Evolutionary conservation across 192 early-diverging fungal species (phyloP), one percentile per base, ranked within the genome.

Genomic region (Backusella mclennaniae): DNA sequence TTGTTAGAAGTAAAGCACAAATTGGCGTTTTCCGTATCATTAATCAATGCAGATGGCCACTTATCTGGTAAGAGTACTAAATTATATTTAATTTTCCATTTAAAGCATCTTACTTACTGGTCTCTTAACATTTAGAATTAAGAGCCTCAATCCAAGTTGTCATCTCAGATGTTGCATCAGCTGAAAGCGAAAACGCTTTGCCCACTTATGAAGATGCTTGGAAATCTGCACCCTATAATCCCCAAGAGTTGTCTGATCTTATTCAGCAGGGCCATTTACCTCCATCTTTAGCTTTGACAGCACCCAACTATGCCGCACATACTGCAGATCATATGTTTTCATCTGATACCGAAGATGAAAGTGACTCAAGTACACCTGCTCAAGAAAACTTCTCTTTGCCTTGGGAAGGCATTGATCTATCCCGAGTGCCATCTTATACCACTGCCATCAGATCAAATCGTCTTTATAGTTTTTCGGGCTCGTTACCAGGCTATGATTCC

Each of bases 1-100:
- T 33, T 84, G 19, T 76, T 85, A 12, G 63, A 77, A 17, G 73
- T 85, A 6, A 70, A 70, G 21, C 84, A 85, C 53, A 80, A 84
- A 63, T 59, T 85, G 35, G 82, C 77, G 26, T 79, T 85, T 39
- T 74, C 66, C 1, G 71, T 85, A 0, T 66, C 72, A 7, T 68
- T 85, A 19, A 26, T 69, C 7, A 81, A 82, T 71, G 33, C 63
- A 19, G 82, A 84, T 59, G 82, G 82, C 7, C 82, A 83, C 67
- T 72, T 83, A 36, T 83, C 82, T 35, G 80, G 80, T 82, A 70
- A 69, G 8, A 9, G 0, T 11, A 0, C 26, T 72, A 31, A 23
- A 38, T 4, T 70, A 5, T 7, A n/a, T 21, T 21, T 12, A 29
- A 44, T 11, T 8, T 15, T 15, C 19, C 17, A n/a, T 71, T 29